A percentile compares a stretch with the other conserved stretches of the same genome.
phyloP scores from a whole-genome alignment of 2,329 filamentous ascomycete species.

The Fusarium cicatricum region DNA sequence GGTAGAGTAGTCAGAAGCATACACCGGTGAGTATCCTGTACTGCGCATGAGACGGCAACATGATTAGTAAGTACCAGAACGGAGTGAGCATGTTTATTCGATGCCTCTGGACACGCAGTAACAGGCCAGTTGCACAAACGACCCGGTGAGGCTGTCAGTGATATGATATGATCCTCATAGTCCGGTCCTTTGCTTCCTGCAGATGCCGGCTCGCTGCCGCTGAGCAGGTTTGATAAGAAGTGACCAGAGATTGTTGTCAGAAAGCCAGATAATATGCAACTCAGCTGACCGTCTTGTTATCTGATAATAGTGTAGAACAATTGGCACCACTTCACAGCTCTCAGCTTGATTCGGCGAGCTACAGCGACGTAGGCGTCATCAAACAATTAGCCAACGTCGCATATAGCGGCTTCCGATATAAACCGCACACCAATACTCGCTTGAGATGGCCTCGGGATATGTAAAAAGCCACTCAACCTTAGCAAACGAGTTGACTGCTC shows the following conservation, averaged over 20 bases:
- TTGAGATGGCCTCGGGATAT: neutral
- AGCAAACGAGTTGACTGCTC: neutral
- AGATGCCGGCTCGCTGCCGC: neutral
- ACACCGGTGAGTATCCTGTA: too few relatives aligned
- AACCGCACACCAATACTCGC: neutral
- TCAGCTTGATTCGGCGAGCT: too few relatives aligned
- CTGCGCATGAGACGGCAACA: too few relatives aligned
- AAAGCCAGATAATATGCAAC: conserved; percentile 27
- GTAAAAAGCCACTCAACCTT: neutral
- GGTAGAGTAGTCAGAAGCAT: too few relatives aligned
- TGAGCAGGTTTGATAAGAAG: conserved; percentile 6
- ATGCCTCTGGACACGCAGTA: neutral
- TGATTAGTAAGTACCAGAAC: too few relatives aligned
- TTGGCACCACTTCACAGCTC: neutral
- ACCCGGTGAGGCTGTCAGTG: conserved; percentile 2
- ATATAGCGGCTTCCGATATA: neutral
- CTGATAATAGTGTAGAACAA: neutral
- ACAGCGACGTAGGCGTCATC: too few relatives aligned
- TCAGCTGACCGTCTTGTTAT: neutral
- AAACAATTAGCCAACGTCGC: too few relatives aligned
- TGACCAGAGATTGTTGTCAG: conserved; percentile 9
- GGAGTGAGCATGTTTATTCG: too few relatives aligned
- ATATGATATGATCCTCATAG: conserved; percentile 5
- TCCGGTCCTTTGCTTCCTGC: conserved; percentile 1
- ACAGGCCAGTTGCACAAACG: conserved; percentile 12